Conservation (phyloP, 208 protist genomes). For the Leishmania braziliensis region DNA sequence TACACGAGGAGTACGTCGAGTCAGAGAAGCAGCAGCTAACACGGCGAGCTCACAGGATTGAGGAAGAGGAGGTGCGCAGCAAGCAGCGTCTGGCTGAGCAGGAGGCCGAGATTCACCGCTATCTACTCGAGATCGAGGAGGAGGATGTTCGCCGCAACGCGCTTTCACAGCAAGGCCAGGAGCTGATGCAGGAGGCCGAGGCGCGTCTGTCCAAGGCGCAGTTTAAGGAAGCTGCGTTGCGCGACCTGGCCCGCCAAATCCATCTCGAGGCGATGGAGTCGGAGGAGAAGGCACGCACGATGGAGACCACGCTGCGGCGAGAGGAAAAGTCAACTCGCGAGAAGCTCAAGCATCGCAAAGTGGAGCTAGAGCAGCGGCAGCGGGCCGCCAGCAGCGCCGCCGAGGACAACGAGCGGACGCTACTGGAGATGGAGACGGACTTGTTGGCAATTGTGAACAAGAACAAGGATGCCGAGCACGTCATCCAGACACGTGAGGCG, state of each 20-base stretch:
- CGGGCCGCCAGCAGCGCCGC: conserved; percentile 32
- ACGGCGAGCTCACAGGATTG: conserved; percentile 32
- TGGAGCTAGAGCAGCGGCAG: conserved; percentile 43
- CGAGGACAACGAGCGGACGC: conserved; percentile 49
- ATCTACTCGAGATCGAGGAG: conserved; percentile 57
- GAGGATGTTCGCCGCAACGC: conserved; percentile 50
- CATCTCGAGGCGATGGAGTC: conserved; percentile 44
- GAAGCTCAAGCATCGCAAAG: conserved; percentile 44
- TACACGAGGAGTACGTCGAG: conserved; percentile 29
- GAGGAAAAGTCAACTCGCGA: conserved; percentile 32
- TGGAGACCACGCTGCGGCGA: conserved; percentile 45
- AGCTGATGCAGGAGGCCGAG: conserved; percentile 48
- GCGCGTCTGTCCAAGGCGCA: conserved; percentile 41
- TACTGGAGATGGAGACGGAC: conserved; percentile 59
- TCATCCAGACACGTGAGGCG: conserved; percentile 47
- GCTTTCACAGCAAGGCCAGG: conserved; percentile 46
- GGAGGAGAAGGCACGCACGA: conserved; percentile 43
- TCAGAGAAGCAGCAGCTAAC: conserved; percentile 39
- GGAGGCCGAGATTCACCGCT: conserved; percentile 58
- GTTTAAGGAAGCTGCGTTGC: conserved; percentile 52
- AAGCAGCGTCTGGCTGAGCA: conserved; percentile 46
- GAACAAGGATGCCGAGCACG: conserved; percentile 54
- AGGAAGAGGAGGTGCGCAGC: conserved; percentile 42
- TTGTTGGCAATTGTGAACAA: conserved; percentile 44
- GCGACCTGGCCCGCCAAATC: conserved; percentile 42